Conservation (phyloP, 2,329 filamentous ascomycete genomes). For the Alternaria sp. region DNA sequence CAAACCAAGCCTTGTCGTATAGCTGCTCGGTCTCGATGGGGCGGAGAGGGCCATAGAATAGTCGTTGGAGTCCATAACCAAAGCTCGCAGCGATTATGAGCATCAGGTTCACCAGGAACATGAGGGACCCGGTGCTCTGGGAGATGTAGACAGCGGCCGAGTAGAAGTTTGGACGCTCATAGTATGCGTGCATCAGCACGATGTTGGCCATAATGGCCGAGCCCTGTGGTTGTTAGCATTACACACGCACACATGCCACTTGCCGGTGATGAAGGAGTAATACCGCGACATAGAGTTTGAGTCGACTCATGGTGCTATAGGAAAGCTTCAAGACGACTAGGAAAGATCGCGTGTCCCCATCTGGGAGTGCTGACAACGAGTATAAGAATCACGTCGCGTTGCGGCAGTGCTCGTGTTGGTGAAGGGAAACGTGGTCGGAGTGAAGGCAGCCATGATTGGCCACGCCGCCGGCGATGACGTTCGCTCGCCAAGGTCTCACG, state of each 20-base stretch:
- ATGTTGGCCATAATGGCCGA: conserved; percentile 84
- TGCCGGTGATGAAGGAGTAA: conserved; percentile 2
- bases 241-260: conserved; percentile 19
- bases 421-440: conserved; percentile 23
- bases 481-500: conserved; percentile 7
- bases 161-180: conserved; percentile 97
- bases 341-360: conserved; percentile 24
- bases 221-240: conserved; percentile 50
- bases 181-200: conserved; percentile 88
- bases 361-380: conserved; percentile 17
- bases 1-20: conserved; percentile 98
- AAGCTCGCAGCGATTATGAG: conserved; percentile 81
- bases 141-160: conserved; percentile 96
- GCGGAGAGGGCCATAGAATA: conserved; percentile 89
- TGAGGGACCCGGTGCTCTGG: conserved; percentile 93
- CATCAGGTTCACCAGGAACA: conserved; percentile 91
- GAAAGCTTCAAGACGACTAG: conserved; percentile 20
- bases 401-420: conserved; percentile 25
- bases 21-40: conserved; percentile 96
- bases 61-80: conserved; percentile 84
- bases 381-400: conserved; percentile 23
- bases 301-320: conserved; percentile 42
- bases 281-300: conserved; percentile 50
- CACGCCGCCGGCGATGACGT: conserved; percentile 12
- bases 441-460: conserved; percentile 15